Evolutionary conservation across 164 flowering plant species (phyloP).

Genomic region (Stephania cephalantha): DNA sequence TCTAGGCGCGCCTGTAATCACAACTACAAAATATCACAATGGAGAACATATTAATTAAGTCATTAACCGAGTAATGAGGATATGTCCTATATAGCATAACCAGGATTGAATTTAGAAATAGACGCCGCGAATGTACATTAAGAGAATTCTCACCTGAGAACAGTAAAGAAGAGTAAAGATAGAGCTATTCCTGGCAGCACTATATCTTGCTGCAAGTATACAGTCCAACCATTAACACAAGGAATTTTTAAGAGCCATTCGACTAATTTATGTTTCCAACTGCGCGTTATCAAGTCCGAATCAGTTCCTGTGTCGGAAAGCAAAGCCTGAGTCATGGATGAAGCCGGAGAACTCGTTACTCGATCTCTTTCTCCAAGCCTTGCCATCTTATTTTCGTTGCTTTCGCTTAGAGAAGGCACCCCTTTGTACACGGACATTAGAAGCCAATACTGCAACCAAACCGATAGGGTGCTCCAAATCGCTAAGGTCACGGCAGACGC

Average conservation of each 20-base stretch:
- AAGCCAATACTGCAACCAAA: conserved; percentile 76
- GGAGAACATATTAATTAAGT: neutral
- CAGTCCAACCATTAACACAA: conserved; percentile 52
- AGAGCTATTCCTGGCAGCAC: conserved; percentile 79
- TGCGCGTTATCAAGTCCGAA: conserved; percentile 9
- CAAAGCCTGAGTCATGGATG: conserved; percentile 16
- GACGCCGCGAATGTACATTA: neutral
- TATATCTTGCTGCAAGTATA: conserved; percentile 64
- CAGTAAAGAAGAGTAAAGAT: conserved; percentile 64
- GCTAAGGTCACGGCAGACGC: conserved; percentile 71
- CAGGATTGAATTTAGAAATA: neutral
- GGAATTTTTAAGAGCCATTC: conserved; percentile 26
- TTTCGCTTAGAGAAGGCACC: conserved; percentile 53
- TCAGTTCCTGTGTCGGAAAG: conserved; percentile 17
- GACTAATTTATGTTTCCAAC: conserved; percentile 17
- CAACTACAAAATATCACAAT: neutral
- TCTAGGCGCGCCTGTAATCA: neutral
- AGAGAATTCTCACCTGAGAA: conserved; percentile 59
- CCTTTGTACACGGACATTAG: conserved; percentile 66
- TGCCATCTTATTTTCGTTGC: conserved; percentile 27
- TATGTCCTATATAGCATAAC: neutral
- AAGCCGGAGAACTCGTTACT: conserved; percentile 15
- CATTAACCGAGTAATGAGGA: neutral
- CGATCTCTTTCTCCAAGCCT: conserved; percentile 15
- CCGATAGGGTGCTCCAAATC: conserved; percentile 55